Evolutionary conservation across 202 grass and related monocot species (phyloP).

Genomic region (Eragrostis tef): DNA sequence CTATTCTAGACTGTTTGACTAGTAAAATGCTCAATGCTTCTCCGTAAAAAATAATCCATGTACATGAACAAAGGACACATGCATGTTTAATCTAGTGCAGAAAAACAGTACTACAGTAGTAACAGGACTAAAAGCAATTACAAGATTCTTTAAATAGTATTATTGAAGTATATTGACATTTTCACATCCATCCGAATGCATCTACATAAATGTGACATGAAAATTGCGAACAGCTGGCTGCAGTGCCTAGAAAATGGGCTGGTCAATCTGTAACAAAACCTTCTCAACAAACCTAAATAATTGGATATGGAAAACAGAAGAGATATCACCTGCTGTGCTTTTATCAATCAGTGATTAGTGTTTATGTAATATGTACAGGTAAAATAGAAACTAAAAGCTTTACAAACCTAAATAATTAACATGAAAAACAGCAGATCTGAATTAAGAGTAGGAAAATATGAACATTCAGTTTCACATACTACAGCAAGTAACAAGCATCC

Average conservation of each 20-base stretch:
- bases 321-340: no score
- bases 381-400: no score
- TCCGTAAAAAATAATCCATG: not conserved
- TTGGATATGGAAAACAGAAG: no score
- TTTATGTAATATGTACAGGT: no score
- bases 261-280: not conserved
- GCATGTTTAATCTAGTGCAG: not conserved
- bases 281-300: no score
- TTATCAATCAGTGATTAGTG: no score
- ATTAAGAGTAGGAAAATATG: not conserved
- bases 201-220: slow-evolving; percentile 7
- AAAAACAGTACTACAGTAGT: not conserved
- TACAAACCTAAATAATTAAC: not conserved
- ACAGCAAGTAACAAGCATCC: not conserved
- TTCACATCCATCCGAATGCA: not conserved
- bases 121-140: not conserved
- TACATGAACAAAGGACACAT: not conserved
- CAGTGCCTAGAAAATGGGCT: not conserved
- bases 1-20: not conserved
- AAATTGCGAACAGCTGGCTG: slow-evolving; percentile 15
- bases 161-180: not conserved
- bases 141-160: not conserved
- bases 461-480: not conserved
- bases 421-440: not conserved
- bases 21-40: not conserved